phyloP scores from a whole-genome alignment of 345 rosid genomes.

The Gossypium bickii region DNA sequence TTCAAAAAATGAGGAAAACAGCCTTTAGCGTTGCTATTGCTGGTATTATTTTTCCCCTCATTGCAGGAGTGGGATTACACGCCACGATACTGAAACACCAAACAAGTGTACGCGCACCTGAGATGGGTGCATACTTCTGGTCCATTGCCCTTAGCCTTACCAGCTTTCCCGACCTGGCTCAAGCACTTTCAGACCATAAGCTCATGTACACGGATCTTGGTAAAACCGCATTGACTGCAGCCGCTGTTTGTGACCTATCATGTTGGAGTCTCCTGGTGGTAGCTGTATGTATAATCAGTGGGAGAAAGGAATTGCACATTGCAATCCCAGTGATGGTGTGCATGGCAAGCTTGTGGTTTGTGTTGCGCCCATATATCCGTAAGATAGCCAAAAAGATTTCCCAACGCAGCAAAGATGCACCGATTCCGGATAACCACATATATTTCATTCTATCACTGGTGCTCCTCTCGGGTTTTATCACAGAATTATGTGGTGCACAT shows the following conservation, averaged over 20 bases:
- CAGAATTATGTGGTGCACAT: conserved; percentile 38
- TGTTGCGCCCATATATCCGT: conserved; percentile 29
- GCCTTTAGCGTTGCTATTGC: conserved; percentile 25
- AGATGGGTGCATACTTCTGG: conserved; percentile 24
- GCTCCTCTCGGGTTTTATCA: conserved; percentile 25
- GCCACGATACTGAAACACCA: background rate
- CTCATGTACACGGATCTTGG: conserved; percentile 48
- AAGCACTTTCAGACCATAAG: conserved; percentile 37
- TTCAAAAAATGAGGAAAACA: conserved; percentile 6
- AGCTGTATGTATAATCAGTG: conserved; percentile 16
- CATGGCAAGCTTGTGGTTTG: conserved; percentile 23
- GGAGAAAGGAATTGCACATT: background rate
- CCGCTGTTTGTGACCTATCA: conserved; percentile 31
- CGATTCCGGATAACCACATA: conserved; percentile 17
- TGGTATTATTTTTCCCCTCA: conserved; percentile 26
- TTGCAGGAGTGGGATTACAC: conserved; percentile 20
- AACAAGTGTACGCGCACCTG: background rate
- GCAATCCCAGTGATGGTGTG: conserved; percentile 13
- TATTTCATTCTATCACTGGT: conserved; percentile 27
- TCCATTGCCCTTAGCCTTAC: conserved; percentile 39
- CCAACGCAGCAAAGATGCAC: conserved; percentile 15
- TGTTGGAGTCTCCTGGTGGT: conserved; percentile 33
- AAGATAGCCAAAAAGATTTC: conserved; percentile 19
- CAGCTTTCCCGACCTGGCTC: conserved; percentile 42
- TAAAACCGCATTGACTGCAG: conserved; percentile 31